Base-by-base conservation (phyloP, 2,329 filamentous ascomycete genomes). In the Fusarium floridanum region DNA sequence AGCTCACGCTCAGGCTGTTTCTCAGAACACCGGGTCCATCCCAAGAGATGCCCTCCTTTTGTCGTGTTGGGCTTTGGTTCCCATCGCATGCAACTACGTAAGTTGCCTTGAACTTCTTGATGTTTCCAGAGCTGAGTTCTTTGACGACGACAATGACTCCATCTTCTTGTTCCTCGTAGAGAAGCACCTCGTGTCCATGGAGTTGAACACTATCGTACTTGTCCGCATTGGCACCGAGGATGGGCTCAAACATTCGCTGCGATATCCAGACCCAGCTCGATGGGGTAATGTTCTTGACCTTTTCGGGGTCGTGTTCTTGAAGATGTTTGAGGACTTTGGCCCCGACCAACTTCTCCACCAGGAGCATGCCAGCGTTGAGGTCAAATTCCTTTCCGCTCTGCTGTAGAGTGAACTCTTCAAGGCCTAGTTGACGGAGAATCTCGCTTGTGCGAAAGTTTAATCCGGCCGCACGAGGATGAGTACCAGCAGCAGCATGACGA, bases 41-140 rank as follows among this genome's bases (percentile, higher is more conserved):
- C 60, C 60, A 62, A 4, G 41, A 27, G 60, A 62, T 57, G 32
- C 53, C 53, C 53, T 57, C 53, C 14, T 56, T 56, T 37, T 37
- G 29, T 20, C 32, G 29, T 6, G 53, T 64, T 14, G 65, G 59
- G 16, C 65, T 67, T 34, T 60, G 20, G 59, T 67, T 67, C 4
- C 65, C 65, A 32, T 67, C 64, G 37, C 59, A 63, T 1, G 65
- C 34, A 12, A 67, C 59, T 1, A 67, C 45, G 6, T 67, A 67
- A 22, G 22, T 63, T 5, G 65, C 53, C 29, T 67, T 67, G 37
- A 67, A 67, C 48, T 67, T 67, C 36, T 60, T 67, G 45, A 55
- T 56, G 20, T 56, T 67, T 4, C 29, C 55, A 32, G 65, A 56
- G 20, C 8, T 29, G 17, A 63, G 59, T 16, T 67, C 61, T 17